Evolutionary conservation across 2,329 filamentous ascomycete genomes (phyloP).

Genomic region (Ustilaginoidea virens): DNA sequence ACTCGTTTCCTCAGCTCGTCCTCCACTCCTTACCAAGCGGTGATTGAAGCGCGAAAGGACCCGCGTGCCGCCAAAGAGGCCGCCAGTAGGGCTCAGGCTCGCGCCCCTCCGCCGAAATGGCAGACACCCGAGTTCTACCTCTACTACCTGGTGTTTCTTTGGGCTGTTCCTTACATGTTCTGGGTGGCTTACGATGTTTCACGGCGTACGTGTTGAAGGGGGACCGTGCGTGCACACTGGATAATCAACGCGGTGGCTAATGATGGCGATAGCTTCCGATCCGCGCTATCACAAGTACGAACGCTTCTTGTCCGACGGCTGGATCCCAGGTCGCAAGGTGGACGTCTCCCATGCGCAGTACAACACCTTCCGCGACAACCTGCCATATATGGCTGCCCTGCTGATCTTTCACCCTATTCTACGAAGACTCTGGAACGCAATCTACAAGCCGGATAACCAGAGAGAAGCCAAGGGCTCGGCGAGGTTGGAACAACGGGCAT

Average conservation of each 20-base stretch:
- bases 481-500: slow-evolving; percentile 52
- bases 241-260: background rate
- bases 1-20: slow-evolving; percentile 54
- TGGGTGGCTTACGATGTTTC: slow-evolving; percentile 81
- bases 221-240: slow-evolving; percentile 8
- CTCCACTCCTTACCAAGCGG: slow-evolving; percentile 46
- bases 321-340: slow-evolving; percentile 85
- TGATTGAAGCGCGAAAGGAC: slow-evolving; percentile 35
- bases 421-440: slow-evolving; percentile 53
- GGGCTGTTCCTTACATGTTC: slow-evolving; percentile 72
- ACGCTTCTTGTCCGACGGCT: slow-evolving; percentile 58
- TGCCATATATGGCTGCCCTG: slow-evolving; percentile 64
- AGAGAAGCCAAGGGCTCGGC: slow-evolving; percentile 30
- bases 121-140: slow-evolving; percentile 70
- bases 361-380: slow-evolving; percentile 65
- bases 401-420: slow-evolving; percentile 66
- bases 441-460: slow-evolving; percentile 22
- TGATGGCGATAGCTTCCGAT: slow-evolving; percentile 47
- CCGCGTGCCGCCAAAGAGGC: slow-evolving; percentile 17
- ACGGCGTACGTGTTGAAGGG: slow-evolving; percentile 47
- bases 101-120: slow-evolving; percentile 59
- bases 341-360: slow-evolving; percentile 89
- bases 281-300: slow-evolving; percentile 66
- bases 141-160: slow-evolving; percentile 56
- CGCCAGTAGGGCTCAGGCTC: slow-evolving; percentile 21